Conservation (phyloP, 371 early-diverging fungal species). For the Syncephalastrum racemosum region DNA sequence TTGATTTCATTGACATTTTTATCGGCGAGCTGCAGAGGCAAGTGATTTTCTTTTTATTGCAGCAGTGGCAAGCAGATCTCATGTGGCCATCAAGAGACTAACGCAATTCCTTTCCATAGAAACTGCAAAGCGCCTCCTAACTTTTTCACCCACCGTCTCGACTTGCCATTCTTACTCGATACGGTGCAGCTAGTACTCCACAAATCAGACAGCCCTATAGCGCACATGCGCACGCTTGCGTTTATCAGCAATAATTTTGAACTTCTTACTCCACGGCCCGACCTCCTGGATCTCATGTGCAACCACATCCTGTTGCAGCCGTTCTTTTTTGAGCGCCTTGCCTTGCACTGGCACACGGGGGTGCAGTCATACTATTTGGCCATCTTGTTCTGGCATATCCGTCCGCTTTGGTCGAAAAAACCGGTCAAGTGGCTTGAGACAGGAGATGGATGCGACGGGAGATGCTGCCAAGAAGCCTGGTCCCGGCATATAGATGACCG, state of each 20-base stretch:
- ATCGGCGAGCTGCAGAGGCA: constrained; percentile 15
- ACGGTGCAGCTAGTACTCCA: constrained; percentile 44
- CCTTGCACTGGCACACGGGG: constrained; percentile 58
- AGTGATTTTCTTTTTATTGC: neutral
- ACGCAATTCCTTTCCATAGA: neutral
- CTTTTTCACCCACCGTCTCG: constrained; percentile 25
- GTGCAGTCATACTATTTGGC: constrained; percentile 54
- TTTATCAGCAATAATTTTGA: constrained; percentile 56
- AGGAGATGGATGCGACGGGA: constrained; percentile 10
- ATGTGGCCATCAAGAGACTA: neutral
- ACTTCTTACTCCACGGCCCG: constrained; percentile 43
- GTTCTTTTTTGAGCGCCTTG: constrained; percentile 47
- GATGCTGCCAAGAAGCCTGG: constrained; percentile 8
- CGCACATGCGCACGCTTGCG: constrained; percentile 49
- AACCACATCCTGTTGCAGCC: constrained; percentile 42
- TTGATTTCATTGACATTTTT: constrained; percentile 12
- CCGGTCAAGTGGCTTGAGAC: constrained; percentile 8
- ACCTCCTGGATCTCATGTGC: constrained; percentile 40
- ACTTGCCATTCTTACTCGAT: constrained; percentile 48
- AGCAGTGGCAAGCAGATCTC: neutral
- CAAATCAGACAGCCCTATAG: constrained; percentile 50
- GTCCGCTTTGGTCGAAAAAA: constrained; percentile 21
- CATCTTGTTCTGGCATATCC: constrained; percentile 54
- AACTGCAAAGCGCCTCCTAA: no score
- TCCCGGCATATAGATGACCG: no score